Conservation (phyloP, 805 yeast genomes). For the Metschnikowia arizonensis region DNA sequence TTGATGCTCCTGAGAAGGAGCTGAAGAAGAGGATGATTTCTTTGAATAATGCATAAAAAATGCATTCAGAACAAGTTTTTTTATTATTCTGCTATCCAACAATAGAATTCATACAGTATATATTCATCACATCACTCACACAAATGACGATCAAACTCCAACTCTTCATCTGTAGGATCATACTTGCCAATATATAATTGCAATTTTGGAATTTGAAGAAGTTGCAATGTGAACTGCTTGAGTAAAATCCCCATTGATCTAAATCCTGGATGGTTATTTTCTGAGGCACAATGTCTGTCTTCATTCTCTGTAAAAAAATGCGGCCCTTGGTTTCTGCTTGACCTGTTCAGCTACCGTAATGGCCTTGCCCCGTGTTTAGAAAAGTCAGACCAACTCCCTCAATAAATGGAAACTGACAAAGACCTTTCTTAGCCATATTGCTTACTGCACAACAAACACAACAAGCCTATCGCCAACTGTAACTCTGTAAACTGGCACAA, state of each 20-base stretch:
- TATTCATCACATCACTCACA: conserved; percentile 65
- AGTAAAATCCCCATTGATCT: conserved; percentile 25
- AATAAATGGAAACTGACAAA: too few species aligned
- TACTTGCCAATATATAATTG: conserved; percentile 29
- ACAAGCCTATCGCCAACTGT: too few species aligned
- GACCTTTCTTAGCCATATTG: too few species aligned
- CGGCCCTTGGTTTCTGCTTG: too few species aligned
- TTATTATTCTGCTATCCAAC: neutral
- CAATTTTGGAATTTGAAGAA: conserved; percentile 17
- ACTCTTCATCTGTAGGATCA: conserved; percentile 18
- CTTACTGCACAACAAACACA: too few species aligned
- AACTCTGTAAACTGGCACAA: too few species aligned
- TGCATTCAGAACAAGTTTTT: neutral
- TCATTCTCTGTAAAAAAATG: conserved; percentile 28
- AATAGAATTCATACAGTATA: conserved; percentile 38
- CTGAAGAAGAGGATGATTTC: conserved; percentile 26
- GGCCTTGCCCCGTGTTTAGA: too few species aligned
- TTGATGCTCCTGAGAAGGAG: conserved; percentile 44
- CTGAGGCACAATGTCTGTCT: conserved; percentile 27
- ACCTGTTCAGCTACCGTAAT: too few species aligned
- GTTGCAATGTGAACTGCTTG: conserved; percentile 16
- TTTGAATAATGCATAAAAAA: conserved; percentile 21
- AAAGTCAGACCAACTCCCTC: too few species aligned
- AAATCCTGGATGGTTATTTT: conserved; percentile 30
- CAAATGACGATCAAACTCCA: conserved; percentile 38